Evolutionary conservation across 257 asterid species (phyloP), one percentile per base, ranked within the genome.

Genomic region (Eustoma russellianum): DNA sequence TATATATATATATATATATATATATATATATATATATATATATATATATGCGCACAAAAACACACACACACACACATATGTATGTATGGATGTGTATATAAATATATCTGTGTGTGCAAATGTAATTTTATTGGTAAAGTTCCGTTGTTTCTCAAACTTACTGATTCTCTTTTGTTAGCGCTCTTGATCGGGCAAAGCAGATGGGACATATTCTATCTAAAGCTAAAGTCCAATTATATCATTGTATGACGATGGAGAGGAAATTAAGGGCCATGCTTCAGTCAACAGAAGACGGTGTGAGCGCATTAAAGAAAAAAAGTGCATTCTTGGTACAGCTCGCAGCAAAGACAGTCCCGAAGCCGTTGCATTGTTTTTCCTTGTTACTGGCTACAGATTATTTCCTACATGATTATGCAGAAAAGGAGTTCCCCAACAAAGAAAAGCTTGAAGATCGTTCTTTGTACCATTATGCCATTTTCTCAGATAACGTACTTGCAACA

Each of bases 341-440:
- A 59, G 97, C 96, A 41, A 89, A 86, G 81, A 86, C 97, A 47
- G 83, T 89, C 57, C 94, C 97, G 71, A 78, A 78, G 69, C 97
- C 97, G 7, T 65, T 89, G 76, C 95, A 86, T 59, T 86, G 94
- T 68, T 76, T 86, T 66, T 88, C 95, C 18, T 68, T 86, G 66
- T 84, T 83, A 64, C 95, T 89, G 60, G 75, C 87, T 38, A 79
- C 90, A 41, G 93, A 86, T 59, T 89, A 79, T 72, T 63, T 73
- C 79, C 72, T 81, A 10, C 72, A 53, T 33, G 79, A 79, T 65
- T 81, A 81, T 71, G 81, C 69, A 57, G 77, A 69, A 18, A 80
- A 59, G 60, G 86, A 71, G 50, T 83, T 74, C 54, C 77, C 90
- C 17, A 59, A 75, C 77, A 73, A 68, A 67, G 95, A 81, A 68